These are phyloP conservation scores for Saturnispora serradocipensis DNA, from an alignment of 805 yeast species.

Conservation along the genomic window DNA sequence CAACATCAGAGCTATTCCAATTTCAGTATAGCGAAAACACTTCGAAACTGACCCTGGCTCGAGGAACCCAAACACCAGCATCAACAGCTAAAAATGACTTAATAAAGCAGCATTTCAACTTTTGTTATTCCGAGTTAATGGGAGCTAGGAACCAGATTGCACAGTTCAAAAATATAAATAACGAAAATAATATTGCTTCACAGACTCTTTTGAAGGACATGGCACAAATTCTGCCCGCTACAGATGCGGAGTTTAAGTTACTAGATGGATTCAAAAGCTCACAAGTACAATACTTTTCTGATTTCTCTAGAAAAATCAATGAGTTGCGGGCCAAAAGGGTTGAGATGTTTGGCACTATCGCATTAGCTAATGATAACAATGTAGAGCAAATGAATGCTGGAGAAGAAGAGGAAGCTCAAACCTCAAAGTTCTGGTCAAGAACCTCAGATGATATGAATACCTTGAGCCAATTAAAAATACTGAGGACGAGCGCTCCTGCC, in stretches of 20 bases:
- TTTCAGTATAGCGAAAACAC: background rate
- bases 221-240: slow-evolving; percentile 46
- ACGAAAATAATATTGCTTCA: slow-evolving; percentile 29
- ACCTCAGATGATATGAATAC: slow-evolving; percentile 3
- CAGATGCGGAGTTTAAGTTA: slow-evolving; percentile 35
- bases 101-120: slow-evolving; percentile 23
- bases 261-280: slow-evolving; percentile 29
- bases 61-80: slow-evolving; percentile 14
- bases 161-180: slow-evolving; percentile 30
- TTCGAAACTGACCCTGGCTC: background rate
- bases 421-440: slow-evolving; percentile 6
- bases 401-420: background rate
- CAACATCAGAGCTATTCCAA: slow-evolving; percentile 9
- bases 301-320: slow-evolving; percentile 19
- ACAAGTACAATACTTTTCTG: slow-evolving; percentile 22
- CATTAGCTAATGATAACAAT: background rate
- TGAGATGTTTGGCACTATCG: slow-evolving; percentile 12
- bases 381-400: background rate
- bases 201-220: slow-evolving; percentile 41
- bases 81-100: slow-evolving; percentile 15
- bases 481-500: background rate
- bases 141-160: slow-evolving; percentile 35
- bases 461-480: slow-evolving; percentile 1
- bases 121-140: slow-evolving; percentile 28
- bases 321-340: slow-evolving; percentile 15